Percentiles rank a stretch among this genome's conserved stretches.
phyloP scores from a whole-genome alignment of 2,329 filamentous ascomycete species.

The Fusarium citri region DNA sequence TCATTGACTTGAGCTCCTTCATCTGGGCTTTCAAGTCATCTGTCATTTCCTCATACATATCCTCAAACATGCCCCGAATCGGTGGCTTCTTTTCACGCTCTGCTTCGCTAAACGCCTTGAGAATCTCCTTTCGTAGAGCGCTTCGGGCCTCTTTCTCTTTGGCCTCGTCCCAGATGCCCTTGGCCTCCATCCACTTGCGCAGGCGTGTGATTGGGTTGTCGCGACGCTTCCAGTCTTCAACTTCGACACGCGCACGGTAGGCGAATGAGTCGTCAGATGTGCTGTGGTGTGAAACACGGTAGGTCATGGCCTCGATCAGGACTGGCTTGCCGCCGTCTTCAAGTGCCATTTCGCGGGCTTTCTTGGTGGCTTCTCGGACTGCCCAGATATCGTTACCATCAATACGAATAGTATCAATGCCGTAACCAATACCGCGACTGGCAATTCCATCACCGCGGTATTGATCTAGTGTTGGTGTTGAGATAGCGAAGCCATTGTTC shows the following conservation, averaged over 20 bases:
- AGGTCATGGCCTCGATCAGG: constrained; percentile 95
- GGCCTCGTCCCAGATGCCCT: constrained; percentile 85
- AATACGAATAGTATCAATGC: constrained; percentile 91
- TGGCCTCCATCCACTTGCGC: constrained; percentile 90
- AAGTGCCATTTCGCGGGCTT: constrained; percentile 82
- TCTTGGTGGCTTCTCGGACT: constrained; percentile 81
- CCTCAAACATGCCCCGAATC: constrained; percentile 80
- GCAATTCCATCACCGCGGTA: constrained; percentile 94
- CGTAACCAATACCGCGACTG: constrained; percentile 86
- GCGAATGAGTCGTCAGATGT: constrained; percentile 97
- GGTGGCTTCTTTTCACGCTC: constrained; percentile 84
- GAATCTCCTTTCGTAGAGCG: constrained; percentile 75
- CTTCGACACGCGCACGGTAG: constrained; percentile 91
- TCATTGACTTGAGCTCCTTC: constrained; percentile 75
- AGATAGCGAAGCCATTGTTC: constrained; percentile 94
- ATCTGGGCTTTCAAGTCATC: constrained; percentile 81
- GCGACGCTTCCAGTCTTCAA: constrained; percentile 92
- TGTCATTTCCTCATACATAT: constrained; percentile 89
- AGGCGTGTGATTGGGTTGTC: constrained; percentile 90
- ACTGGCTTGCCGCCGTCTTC: constrained; percentile 84
- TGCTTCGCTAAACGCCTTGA: constrained; percentile 86
- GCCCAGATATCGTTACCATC: constrained; percentile 97
- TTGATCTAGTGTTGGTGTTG: constrained; percentile 88
- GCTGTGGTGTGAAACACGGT: constrained; percentile 97
- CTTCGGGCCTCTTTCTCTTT: constrained; percentile 80